phyloP scores from a whole-genome alignment of 148 eudicot species.

The Rhododendron simsii region DNA sequence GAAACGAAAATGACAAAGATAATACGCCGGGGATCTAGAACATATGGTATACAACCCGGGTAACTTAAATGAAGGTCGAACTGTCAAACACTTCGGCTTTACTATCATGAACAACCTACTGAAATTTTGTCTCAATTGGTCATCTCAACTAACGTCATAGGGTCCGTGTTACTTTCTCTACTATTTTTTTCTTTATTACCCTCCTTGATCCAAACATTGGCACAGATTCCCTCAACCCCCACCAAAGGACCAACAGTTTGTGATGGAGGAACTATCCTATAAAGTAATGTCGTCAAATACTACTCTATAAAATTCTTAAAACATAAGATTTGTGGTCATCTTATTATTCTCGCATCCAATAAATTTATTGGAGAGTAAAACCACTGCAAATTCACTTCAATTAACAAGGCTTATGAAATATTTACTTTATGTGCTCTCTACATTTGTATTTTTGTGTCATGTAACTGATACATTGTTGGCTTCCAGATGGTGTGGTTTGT shows the following conservation, averaged over 20 bases:
- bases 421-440: background rate
- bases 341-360: too few relatives aligned
- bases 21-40: background rate
- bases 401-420: background rate
- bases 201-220: background rate
- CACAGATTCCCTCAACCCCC: too few relatives aligned
- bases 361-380: too few relatives aligned
- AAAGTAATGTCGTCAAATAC: too few relatives aligned
- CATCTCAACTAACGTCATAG: background rate
- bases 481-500: background rate
- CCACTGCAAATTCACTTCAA: background rate
- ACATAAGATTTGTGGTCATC: too few relatives aligned
- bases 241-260: too few relatives aligned
- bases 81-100: background rate
- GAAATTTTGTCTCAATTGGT: background rate
- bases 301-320: too few relatives aligned
- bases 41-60: background rate
- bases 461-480: background rate
- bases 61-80: background rate
- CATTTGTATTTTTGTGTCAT: background rate
- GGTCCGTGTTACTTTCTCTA: background rate
- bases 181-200: background rate
- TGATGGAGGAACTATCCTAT: too few relatives aligned
- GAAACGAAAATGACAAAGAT: background rate
- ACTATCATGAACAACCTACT: background rate